A percentile compares a stretch with the other conserved stretches of the same genome.
Conservation (phyloP, 176 grass and related monocot genomes). For the Carex myosuroides region DNA sequence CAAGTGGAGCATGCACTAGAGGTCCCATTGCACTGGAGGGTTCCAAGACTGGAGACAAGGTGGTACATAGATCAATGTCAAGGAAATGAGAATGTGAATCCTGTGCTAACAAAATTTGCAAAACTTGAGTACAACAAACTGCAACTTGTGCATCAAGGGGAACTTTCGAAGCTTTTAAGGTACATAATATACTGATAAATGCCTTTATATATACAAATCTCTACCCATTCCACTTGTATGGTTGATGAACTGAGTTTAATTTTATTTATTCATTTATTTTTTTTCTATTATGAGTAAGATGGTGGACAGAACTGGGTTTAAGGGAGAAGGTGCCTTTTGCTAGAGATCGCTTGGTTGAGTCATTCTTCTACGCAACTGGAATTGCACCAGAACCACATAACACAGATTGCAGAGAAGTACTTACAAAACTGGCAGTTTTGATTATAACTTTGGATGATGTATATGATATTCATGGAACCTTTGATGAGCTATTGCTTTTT, state of each 20-base stretch:
- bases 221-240: too few species aligned
- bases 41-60: conserved; percentile 22
- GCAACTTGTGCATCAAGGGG: conserved; percentile 27
- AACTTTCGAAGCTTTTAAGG: conserved; percentile 15
- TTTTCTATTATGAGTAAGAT: conserved; percentile 7
- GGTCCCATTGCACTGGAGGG: conserved; percentile 33
- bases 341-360: conserved; percentile 31
- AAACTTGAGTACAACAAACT: conserved; percentile 34
- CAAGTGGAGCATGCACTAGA: conserved; percentile 19
- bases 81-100: not conserved
- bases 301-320: conserved; percentile 40
- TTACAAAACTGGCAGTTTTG: conserved; percentile 3
- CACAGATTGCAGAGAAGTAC: not conserved
- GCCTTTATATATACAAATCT: too few species aligned
- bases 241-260: not conserved
- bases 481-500: conserved; percentile 23
- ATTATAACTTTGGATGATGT: conserved; percentile 20
- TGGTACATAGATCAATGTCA: conserved; percentile 31
- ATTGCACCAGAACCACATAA: conserved; percentile 14
- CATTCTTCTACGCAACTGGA: conserved; percentile 11
- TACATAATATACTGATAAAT: conserved; percentile 1
- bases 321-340: conserved; percentile 27
- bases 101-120: conserved; percentile 21
- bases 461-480: conserved; percentile 34
- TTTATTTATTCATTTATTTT: not conserved